phyloP scores from a whole-genome alignment of 1,139 yeast genomes.

The Scheffersomyces illinoinensis region DNA sequence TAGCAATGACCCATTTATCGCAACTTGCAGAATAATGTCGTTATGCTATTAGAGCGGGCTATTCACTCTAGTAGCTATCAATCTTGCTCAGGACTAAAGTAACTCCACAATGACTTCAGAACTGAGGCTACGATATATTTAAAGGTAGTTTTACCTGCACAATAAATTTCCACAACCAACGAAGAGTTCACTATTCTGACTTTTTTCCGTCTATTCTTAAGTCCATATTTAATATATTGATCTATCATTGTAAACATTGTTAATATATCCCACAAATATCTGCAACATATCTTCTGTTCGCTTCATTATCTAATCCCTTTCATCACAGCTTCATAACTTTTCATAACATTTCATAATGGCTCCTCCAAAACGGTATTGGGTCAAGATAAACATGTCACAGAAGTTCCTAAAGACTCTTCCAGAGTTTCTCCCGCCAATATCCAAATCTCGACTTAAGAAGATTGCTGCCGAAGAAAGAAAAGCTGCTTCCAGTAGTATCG shows the following conservation, averaged over 20 bases:
- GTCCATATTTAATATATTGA: background rate
- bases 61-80: too few relatives aligned
- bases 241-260: background rate
- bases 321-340: background rate
- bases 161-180: background rate
- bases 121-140: background rate
- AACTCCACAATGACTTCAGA: background rate
- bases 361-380: slow-evolving; percentile 35
- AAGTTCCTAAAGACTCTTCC: slow-evolving; percentile 37
- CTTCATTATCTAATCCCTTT: too few relatives aligned
- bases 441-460: slow-evolving; percentile 33
- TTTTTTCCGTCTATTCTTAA: too few relatives aligned
- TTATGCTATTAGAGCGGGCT: too few relatives aligned
- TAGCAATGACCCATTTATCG: too few relatives aligned
- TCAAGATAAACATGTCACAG: slow-evolving; percentile 32
- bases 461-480: slow-evolving; percentile 30
- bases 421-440: slow-evolving; percentile 29
- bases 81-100: background rate
- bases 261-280: background rate
- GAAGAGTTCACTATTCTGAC: background rate
- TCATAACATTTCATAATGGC: slow-evolving; percentile 23
- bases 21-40: too few relatives aligned
- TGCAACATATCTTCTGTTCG: background rate
- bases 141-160: background rate
- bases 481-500: slow-evolving; percentile 9